Evolutionary conservation across 495 filamentous ascomycete genomes (phyloP).

Genomic region (Penicillium angulare): DNA sequence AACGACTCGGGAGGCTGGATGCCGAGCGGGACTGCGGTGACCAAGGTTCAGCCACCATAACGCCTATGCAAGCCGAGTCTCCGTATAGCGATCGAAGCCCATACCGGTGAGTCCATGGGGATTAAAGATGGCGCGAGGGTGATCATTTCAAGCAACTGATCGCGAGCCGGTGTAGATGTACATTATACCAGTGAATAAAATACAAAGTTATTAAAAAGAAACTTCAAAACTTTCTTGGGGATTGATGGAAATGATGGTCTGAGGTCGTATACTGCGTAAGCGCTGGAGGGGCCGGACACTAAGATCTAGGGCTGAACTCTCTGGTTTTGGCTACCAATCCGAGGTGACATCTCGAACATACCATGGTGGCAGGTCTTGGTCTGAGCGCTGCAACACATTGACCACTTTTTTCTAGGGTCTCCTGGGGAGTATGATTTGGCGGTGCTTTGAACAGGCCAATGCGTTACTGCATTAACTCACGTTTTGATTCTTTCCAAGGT

Average conservation of each 20-base stretch:
- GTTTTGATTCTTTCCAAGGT: too few relatives aligned
- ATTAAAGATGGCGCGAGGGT: not conserved
- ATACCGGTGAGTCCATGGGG: slow-evolving; percentile 14
- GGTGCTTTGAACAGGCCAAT: slow-evolving; percentile 10
- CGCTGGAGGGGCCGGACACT: slow-evolving; percentile 11
- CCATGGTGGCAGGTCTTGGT: slow-evolving; percentile 6
- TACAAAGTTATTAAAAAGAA: not conserved
- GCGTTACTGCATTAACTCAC: too few relatives aligned
- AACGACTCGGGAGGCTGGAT: not conserved
- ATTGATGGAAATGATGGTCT: too few relatives aligned
- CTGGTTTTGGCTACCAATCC: slow-evolving; percentile 13
- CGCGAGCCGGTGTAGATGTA: not conserved
- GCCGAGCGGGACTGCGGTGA: slow-evolving; percentile 7
- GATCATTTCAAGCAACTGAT: not conserved
- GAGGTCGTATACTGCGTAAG: slow-evolving; percentile 6
- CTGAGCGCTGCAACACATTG: slow-evolving; percentile 16
- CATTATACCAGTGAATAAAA: not conserved
- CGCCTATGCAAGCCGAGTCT: slow-evolving; percentile 10
- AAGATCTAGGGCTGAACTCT: slow-evolving; percentile 25
- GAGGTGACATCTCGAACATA: not conserved
- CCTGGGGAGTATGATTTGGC: slow-evolving; percentile 8
- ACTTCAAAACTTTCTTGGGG: not conserved
- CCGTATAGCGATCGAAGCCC: slow-evolving; percentile 2
- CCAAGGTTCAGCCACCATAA: slow-evolving; percentile 26
- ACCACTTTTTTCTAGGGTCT: slow-evolving; percentile 8